Evolutionary conservation across 352 stramenopile genomes (phyloP), one percentile per base, ranked within the genome.

Genomic region (Phytophthora sojae): DNA sequence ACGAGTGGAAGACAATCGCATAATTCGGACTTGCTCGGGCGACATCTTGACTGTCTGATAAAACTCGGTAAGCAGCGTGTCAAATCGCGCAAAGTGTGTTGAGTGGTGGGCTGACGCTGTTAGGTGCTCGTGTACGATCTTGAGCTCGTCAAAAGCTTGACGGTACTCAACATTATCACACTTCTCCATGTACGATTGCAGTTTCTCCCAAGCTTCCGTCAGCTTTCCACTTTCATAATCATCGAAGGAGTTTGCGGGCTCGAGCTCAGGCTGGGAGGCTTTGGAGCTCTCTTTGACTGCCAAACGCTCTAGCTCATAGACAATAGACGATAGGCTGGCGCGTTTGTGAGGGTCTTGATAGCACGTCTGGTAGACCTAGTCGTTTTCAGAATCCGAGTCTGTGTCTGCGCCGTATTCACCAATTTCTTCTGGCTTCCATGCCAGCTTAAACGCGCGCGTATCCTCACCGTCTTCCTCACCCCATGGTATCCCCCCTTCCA

Each of bases 401-500:
- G 39, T 21, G 12, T 21, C 14, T 8, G 2, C 9, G 35, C 9
- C 35, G 35, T 44, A 44, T 17, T 15, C 35, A 15, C 35, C 35
- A 3, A 12, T 44, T 44, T 44, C 35, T 30, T 30, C 26, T 30
- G 26, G 26, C 3, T 30, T 30, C 26, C 26, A 30, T 7, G 26
- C 26, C 26, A 30, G 26, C 26, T 30, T 30, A 30, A 30, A 30
- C 26, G 26, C 26, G 35, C 8, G 35, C 35, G 9, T 6, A 42
- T 42, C 12, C 35, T 42, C 35, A 17, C 17, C 35, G 35, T 42
- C 35, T 32, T 32, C 3, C 4, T 49, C 15, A 5, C 15, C 9
- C 62, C 62, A 69, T 9, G 62, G 62, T 9, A 44, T n/a, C 21
- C 59, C 6, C 15, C 6, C 26, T 4, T 26, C 63, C 30, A 63